phyloP scores from a whole-genome alignment of 345 rosid species.

The Adansonia digitata region DNA sequence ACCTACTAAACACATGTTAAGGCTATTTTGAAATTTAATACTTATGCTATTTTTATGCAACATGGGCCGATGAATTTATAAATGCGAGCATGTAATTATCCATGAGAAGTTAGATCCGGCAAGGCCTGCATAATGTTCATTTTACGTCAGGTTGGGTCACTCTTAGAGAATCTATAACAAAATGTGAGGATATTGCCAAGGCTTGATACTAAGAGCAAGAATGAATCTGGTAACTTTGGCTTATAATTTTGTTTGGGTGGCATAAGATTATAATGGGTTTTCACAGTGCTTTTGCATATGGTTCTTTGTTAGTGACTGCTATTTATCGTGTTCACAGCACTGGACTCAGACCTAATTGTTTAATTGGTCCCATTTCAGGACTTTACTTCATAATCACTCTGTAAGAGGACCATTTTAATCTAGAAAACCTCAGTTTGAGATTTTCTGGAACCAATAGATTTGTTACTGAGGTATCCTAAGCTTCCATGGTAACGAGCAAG shows the following conservation, averaged over 20 bases:
- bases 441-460: not conserved
- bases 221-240: not conserved
- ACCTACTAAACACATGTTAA: not conserved
- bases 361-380: constrained; percentile 1
- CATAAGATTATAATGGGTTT: not conserved
- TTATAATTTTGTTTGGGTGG: not conserved
- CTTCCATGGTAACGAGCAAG: constrained; percentile 6
- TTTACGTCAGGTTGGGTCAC: not conserved
- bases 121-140: not conserved
- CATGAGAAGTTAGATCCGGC: not conserved
- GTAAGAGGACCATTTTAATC: not conserved
- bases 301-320: constrained; percentile 2
- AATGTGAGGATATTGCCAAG: not conserved
- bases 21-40: not conserved
- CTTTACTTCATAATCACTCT: not conserved
- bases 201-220: not conserved
- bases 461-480: constrained; percentile 2
- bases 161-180: not conserved
- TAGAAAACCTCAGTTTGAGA: not conserved
- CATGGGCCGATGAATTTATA: not conserved
- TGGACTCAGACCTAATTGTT: constrained; percentile 1
- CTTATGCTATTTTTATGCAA: not conserved
- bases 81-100: not conserved
- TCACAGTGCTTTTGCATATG: not conserved
- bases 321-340: not conserved